Percentiles rank a stretch among this genome's conserved stretches.
These are phyloP conservation scores for Wallacemonas sp. DNA, from an alignment of 208 protist species.

Conservation along the genomic window DNA sequence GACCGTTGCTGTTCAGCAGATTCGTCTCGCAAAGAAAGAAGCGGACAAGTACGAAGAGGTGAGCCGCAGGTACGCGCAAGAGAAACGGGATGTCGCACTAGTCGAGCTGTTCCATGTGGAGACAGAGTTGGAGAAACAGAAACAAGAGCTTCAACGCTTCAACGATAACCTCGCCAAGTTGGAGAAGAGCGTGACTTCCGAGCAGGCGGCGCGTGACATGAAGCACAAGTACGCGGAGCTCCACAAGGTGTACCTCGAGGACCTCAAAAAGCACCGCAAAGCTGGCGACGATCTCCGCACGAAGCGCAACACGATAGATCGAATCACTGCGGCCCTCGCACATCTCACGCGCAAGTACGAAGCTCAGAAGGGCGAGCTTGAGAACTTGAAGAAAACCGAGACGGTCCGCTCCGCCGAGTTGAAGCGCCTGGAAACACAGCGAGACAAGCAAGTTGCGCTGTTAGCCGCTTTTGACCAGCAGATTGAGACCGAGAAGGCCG, in stretches of 20 bases:
- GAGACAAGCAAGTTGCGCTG: constrained; percentile 65
- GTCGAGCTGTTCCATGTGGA: constrained; percentile 93
- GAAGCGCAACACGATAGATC: constrained; percentile 64
- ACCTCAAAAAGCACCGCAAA: constrained; percentile 69
- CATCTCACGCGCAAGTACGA: constrained; percentile 75
- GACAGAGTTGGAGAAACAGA: constrained; percentile 65
- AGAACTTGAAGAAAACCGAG: constrained; percentile 46
- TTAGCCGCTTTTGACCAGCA: constrained; percentile 58
- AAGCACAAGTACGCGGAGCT: constrained; percentile 68
- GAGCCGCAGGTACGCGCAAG: constrained; percentile 37
- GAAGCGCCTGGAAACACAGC: constrained; percentile 59
- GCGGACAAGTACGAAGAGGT: constrained; percentile 88
- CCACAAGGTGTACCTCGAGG: constrained; percentile 81
- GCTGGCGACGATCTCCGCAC: constrained; percentile 60
- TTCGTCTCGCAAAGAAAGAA: constrained; percentile 96
- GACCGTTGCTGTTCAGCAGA: constrained; percentile 92
- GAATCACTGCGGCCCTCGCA: constrained; percentile 58
- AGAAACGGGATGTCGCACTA: constrained; percentile 74
- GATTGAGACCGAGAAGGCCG: constrained; percentile 58
- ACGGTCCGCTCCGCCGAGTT: constrained; percentile 56
- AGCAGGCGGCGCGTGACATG: constrained; percentile 77
- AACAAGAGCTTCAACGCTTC: constrained; percentile 59
- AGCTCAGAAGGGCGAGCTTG: constrained; percentile 50
- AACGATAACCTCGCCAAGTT: constrained; percentile 51
- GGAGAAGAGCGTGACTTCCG: constrained; percentile 67